Evolutionary conservation across 805 yeast species (phyloP), one percentile per base, ranked within the genome.

Genomic region (Kodamaea lidongshanica): DNA sequence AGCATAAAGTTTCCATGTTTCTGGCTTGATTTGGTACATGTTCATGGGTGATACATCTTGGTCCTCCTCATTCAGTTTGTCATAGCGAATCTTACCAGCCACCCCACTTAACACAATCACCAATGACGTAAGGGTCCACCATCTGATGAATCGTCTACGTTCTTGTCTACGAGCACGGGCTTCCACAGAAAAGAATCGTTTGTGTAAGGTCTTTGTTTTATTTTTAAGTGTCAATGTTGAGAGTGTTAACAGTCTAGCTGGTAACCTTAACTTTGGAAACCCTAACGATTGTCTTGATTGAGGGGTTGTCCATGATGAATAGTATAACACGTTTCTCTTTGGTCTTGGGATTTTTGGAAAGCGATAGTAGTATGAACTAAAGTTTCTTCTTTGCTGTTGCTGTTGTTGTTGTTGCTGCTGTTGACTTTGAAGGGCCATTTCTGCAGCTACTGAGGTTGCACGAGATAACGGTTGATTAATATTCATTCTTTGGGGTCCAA

Each of bases 1-100:
- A 17, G 92, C 80, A 48, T 85, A 88, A 34, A 89, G 72, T 23
- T 81, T 78, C 96, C 96, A 88, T 6, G 94, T 80, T 41, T 76
- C 79, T 6, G 87, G 88, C 42, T 70, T 70, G 33, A 72, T 66
- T 26, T 56, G 56, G 45, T 63, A 61, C 34, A 61, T 58, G 40
- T 58, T 54, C 34, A 44, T 46, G 2, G 50, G 50, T 23, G 43
- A 14, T 16, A 14, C 57, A 7, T 56, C 61, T 21, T 54, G 56
- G 15, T 50, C 61, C 12, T 56, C 57, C 18, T 13, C 42, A 42
- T 42, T 42, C 18, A 53, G 45, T 12, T 51, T 38, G 26, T 61
- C 68, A 36, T 61, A 60, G 25, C 51, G 54, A 32, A 62, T 57
- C 50, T 59, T 65, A 10, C 72, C 61, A 2, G 74, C 74, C 13